These are phyloP conservation scores for Venturia nashicola DNA, from an alignment of 2,329 filamentous ascomycete species.

Conservation along the genomic window DNA sequence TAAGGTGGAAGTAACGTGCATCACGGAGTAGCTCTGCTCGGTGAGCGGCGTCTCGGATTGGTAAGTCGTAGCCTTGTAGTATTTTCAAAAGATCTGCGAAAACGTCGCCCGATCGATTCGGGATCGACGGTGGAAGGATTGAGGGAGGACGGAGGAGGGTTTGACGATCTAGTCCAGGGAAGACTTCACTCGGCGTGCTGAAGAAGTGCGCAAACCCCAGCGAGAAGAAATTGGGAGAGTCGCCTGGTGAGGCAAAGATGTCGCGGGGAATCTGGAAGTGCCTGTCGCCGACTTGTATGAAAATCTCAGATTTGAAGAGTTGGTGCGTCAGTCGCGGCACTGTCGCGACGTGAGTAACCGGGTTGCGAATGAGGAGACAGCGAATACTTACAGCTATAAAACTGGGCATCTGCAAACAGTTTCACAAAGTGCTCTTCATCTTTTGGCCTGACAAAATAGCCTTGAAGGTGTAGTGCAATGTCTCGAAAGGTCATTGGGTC, in stretches of 20 bases:
- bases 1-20: constrained; percentile 86
- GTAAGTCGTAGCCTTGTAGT: constrained; percentile 70
- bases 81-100: constrained; percentile 76
- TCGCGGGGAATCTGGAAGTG: constrained; percentile 87
- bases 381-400: constrained; percentile 60
- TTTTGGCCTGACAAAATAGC: constrained; percentile 71
- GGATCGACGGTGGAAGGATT: constrained; percentile 70
- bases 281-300: constrained; percentile 75
- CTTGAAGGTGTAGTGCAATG: constrained; percentile 81
- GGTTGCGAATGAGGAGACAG: constrained; percentile 5
- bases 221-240: constrained; percentile 93
- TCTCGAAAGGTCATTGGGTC: constrained; percentile 82
- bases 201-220: constrained; percentile 86
- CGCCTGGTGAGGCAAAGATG: constrained; percentile 71
- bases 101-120: constrained; percentile 67
- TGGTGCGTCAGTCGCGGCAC: constrained; percentile 83
- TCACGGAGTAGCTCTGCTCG: constrained; percentile 68
- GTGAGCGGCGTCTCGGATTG: constrained; percentile 65
- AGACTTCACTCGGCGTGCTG: constrained; percentile 63
- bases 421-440: constrained; percentile 84
- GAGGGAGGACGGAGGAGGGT: constrained; percentile 75
- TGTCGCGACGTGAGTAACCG: constrained; percentile 23
- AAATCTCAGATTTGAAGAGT: constrained; percentile 83
- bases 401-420: constrained; percentile 87
- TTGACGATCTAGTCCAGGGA: constrained; percentile 70